Conservation (phyloP, 768 basidiomycete species). For the Agaricus sinodeliciosus region DNA sequence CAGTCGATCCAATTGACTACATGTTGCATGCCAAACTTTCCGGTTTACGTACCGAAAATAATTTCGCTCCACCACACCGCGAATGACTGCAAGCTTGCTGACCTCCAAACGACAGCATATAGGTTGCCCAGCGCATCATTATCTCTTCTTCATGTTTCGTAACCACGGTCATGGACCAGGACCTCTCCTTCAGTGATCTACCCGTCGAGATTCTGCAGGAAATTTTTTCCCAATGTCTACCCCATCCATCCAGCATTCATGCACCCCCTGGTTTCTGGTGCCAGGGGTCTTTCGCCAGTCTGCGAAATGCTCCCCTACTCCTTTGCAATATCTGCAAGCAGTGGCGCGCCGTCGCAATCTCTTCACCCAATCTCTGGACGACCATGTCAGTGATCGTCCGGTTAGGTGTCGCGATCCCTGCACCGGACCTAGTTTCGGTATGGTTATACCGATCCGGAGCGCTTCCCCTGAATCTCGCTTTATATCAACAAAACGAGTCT, state of each 20-base stretch:
- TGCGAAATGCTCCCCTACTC: slow-evolving; percentile 24
- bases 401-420: slow-evolving; percentile 23
- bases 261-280: slow-evolving; percentile 12
- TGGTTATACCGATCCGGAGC: slow-evolving; percentile 28
- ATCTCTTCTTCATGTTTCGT: neutral
- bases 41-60: slow-evolving; percentile 8
- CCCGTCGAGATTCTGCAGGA: slow-evolving; percentile 10
- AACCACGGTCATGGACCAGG: neutral
- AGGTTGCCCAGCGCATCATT: neutral
- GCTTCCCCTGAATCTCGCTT: slow-evolving; percentile 24
- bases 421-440: slow-evolving; percentile 18
- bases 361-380: slow-evolving; percentile 35
- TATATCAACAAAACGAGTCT: slow-evolving; percentile 28
- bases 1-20: slow-evolving; percentile 4
- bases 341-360: slow-evolving; percentile 35
- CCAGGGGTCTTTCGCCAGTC: slow-evolving; percentile 10
- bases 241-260: slow-evolving; percentile 10
- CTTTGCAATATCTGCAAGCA: slow-evolving; percentile 33
- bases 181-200: neutral
- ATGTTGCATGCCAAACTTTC: slow-evolving; percentile 3
- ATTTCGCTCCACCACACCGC: neutral
- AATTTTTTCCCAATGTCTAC: slow-evolving; percentile 14
- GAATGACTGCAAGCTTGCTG: slow-evolving; percentile 2
- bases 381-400: slow-evolving; percentile 24
- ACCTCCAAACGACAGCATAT: slow-evolving; percentile 1